A percentile compares a stretch with the other conserved stretches of the same genome.
Conservation (phyloP, 2,329 filamentous ascomycete genomes). For the Alternaria viburni region DNA sequence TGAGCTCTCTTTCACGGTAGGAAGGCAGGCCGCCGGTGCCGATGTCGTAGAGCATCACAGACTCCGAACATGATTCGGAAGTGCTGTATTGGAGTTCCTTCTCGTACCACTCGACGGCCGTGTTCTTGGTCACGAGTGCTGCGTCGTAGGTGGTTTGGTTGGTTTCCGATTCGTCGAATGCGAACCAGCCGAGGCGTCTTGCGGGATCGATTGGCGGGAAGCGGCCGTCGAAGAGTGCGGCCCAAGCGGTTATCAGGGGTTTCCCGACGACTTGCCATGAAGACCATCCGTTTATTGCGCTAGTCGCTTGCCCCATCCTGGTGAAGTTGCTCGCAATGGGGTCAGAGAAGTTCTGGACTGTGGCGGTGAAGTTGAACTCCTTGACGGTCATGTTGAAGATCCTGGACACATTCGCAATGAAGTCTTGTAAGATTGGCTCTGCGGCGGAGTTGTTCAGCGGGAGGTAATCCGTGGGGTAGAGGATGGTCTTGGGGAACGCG, state of each 20-base stretch:
- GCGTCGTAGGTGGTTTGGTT: slow-evolving; percentile 27
- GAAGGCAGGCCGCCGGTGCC: slow-evolving; percentile 52
- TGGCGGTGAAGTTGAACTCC: slow-evolving; percentile 47
- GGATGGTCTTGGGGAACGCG: slow-evolving; percentile 47
- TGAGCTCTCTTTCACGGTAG: slow-evolving; percentile 48
- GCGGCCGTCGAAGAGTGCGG: slow-evolving; percentile 43
- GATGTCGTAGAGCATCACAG: slow-evolving; percentile 52
- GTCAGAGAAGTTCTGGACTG: slow-evolving; percentile 34
- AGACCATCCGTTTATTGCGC: slow-evolving; percentile 42
- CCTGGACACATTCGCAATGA: slow-evolving; percentile 45
- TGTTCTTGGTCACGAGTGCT: slow-evolving; percentile 38
- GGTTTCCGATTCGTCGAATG: slow-evolving; percentile 30
- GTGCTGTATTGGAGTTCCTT: slow-evolving; percentile 46
- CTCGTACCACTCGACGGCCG: slow-evolving; percentile 50
- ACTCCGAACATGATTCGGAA: slow-evolving; percentile 49
- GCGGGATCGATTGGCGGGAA: slow-evolving; percentile 51
- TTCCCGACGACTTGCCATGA: slow-evolving; percentile 43
- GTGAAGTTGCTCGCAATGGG: slow-evolving; percentile 40
- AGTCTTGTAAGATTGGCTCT: slow-evolving; percentile 47
- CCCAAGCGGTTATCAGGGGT: slow-evolving; percentile 45
- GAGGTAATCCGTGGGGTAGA: slow-evolving; percentile 52
- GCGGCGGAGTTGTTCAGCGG: slow-evolving; percentile 50
- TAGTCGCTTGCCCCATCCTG: slow-evolving; percentile 33
- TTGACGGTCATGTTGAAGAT: slow-evolving; percentile 49
- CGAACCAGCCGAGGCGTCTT: slow-evolving; percentile 37